Conservation (phyloP, 371 early-diverging fungal species). For the Mortierella sp. region DNA sequence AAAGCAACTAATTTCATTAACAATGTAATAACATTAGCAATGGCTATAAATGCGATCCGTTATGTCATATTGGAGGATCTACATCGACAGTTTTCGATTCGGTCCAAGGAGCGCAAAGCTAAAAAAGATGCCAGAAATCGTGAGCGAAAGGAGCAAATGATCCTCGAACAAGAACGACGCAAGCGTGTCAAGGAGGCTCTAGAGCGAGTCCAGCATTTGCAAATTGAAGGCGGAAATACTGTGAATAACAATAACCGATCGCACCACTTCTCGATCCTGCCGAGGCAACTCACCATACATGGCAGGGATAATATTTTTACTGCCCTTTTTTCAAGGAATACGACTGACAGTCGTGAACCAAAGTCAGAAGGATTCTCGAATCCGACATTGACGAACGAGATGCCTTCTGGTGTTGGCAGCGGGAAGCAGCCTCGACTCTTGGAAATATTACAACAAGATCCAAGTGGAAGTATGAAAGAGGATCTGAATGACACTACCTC, state of each 20-base stretch:
- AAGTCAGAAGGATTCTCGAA: not conserved
- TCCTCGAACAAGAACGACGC: constrained; percentile 13
- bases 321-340: not conserved
- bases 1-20: not conserved
- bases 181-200: not conserved
- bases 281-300: not conserved
- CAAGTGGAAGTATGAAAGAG: not conserved
- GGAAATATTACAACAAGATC: not conserved
- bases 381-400: not conserved
- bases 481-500: not conserved
- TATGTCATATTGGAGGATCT: constrained; percentile 47
- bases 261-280: not conserved
- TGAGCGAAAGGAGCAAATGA: constrained; percentile 14
- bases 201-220: not conserved
- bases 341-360: not conserved
- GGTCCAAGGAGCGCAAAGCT: constrained; percentile 41
- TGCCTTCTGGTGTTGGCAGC: not conserved
- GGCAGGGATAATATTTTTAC: not conserved
- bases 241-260: not conserved
- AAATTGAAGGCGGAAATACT: constrained; percentile 2
- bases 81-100: constrained; percentile 33
- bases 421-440: not conserved
- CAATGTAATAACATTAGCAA: constrained; percentile 12
- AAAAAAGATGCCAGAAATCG: constrained; percentile 27
- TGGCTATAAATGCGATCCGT: constrained; percentile 33